Conservation (phyloP, 1,284 basidiomycete genomes). For the Waitea zeae region DNA sequence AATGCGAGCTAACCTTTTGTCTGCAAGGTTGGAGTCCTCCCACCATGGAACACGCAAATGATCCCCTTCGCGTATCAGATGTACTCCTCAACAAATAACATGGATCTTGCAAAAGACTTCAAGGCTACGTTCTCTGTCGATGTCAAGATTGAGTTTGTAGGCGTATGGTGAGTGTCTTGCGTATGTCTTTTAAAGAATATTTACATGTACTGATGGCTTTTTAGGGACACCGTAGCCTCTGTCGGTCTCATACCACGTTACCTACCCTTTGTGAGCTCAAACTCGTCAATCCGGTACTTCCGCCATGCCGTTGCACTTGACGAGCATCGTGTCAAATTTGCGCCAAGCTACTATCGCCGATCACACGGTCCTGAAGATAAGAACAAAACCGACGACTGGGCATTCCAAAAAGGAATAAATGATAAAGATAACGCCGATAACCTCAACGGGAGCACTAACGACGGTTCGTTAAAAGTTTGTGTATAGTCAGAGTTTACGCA, state of each 20-base stretch:
- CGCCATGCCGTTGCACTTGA: conserved; percentile 39
- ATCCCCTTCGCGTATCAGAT: conserved; percentile 60
- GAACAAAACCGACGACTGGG: too few species aligned
- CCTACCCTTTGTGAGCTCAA: conserved; percentile 31
- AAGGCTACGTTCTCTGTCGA: conserved; percentile 45
- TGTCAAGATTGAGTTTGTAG: conserved; percentile 39
- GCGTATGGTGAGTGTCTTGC: conserved; percentile 32
- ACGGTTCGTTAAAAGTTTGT: too few species aligned
- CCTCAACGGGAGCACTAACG: too few species aligned
- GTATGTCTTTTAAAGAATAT: conserved; percentile 1
- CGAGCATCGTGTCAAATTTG: conserved; percentile 23
- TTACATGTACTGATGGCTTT: conserved; percentile 1
- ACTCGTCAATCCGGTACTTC: conserved; percentile 28
- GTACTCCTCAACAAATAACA: conserved; percentile 33
- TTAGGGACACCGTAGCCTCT: conserved; percentile 40
- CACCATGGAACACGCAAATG: conserved; percentile 30
- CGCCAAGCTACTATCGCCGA: conserved; percentile 7
- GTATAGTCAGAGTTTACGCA: too few species aligned
- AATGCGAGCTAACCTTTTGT: too few species aligned
- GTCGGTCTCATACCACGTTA: conserved; percentile 39
- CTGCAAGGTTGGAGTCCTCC: conserved; percentile 28
- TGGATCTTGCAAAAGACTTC: conserved; percentile 34
- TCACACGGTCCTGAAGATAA: too few species aligned
- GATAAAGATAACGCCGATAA: too few species aligned
- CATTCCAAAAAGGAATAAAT: too few species aligned